Percentiles rank a stretch among this genome's conserved stretches.
phyloP scores from a whole-genome alignment of 345 rosid species.

The Hibiscus mutabilis region DNA sequence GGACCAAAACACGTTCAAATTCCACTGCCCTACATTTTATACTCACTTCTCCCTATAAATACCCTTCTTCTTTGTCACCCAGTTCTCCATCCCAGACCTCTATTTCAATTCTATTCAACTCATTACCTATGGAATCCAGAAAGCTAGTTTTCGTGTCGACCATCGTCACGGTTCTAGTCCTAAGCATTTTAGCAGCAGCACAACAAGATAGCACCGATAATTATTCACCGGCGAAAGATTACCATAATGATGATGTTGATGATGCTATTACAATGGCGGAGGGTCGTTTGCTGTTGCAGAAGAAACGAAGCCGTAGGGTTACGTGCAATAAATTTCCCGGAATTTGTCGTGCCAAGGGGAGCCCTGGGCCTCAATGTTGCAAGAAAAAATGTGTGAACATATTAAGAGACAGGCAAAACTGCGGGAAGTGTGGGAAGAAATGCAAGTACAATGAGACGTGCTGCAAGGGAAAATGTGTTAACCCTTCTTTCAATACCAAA shows the following conservation, averaged over 20 bases:
- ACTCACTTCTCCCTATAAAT: neutral
- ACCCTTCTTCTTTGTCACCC: neutral
- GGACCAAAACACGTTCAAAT: neutral
- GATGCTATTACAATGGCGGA: neutral
- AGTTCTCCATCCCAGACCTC: neutral
- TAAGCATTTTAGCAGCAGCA: neutral
- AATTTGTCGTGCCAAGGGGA: neutral
- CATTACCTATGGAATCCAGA: neutral
- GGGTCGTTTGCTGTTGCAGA: neutral
- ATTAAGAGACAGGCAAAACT: slow-evolving; percentile 21
- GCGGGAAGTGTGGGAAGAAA: slow-evolving; percentile 35
- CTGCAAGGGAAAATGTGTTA: slow-evolving; percentile 35
- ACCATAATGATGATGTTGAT: neutral
- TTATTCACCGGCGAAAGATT: neutral
- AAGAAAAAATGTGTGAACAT: slow-evolving; percentile 21
- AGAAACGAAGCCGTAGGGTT: neutral
- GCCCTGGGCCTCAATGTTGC: slow-evolving; percentile 8
- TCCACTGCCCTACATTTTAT: neutral
- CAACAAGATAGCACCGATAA: neutral
- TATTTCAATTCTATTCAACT: neutral
- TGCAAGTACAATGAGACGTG: slow-evolving; percentile 36
- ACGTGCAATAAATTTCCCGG: slow-evolving; percentile 3
- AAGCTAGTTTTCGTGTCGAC: neutral
- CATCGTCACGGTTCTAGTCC: neutral
- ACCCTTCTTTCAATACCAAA: slow-evolving; percentile 19